Evolutionary conservation across 352 stramenopile species (phyloP), one percentile per base, ranked within the genome.

Genomic region (Globisporangium iwayamae): DNA sequence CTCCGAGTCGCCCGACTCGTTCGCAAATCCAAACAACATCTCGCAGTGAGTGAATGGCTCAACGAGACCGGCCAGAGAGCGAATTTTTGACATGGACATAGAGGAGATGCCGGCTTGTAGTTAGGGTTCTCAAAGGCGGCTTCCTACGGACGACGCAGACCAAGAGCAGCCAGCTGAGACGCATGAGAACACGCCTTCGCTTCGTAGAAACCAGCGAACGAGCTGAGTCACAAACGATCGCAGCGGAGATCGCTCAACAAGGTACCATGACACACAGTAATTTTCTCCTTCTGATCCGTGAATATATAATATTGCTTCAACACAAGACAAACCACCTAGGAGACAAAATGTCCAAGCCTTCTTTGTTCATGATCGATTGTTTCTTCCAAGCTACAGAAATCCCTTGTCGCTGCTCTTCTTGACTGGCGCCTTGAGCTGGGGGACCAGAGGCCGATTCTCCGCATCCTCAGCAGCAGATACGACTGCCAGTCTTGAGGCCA

Each of bases 1-100:
- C 47, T 68, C 76, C 18, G 83, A 93, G 64, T 89, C 81, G 2
- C 74, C 69, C 1, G 62, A 79, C 28, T 78, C 85, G 18, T 94
- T 83, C 60, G 85, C 85, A 10, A 91, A 94, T 58, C 83, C 85
- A 36, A 94, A 92, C 65, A 71, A 76, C 47, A 76, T 91, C 32
- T 84, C 69, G 2, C 75, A 83, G 53, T 78, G 72, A 79, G 13
- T 36, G 38, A 25, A 11, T 25, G 25, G 25, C 25, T 28, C 25
- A 50, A 11, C 7, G n/a, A 38, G 20, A n/a, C 56, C 32, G 28
- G 14, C 16, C 13, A 41, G 47, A 41, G 56, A 39, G 54, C 62
- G 32, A 30, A 63, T 32, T 68, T 67, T 63, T 68, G 62, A 56
- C 47, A 32, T 63, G 22, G 55, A 65, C 18, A 53, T 47, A 64